Evolutionary conservation across 495 filamentous ascomycete genomes (phyloP), one percentile per base, ranked within the genome.

Genomic region (Penicillium tannophilum): DNA sequence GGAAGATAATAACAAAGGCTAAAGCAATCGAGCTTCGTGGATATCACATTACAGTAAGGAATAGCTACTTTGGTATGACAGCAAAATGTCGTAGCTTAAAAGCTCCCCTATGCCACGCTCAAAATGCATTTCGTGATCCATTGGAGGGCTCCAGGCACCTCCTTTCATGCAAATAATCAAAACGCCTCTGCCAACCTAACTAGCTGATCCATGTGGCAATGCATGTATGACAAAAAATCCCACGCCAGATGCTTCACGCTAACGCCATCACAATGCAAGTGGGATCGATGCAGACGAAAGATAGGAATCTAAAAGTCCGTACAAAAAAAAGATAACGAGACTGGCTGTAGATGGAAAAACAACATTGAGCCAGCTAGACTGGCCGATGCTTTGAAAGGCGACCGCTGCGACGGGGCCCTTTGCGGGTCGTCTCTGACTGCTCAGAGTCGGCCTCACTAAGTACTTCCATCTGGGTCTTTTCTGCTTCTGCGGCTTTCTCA

Each of bases 191-290:
- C 59, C 59, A 56, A 55, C 33, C 45, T 28, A 11, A 14, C 26
- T 49, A 24, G 43, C 42, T 50, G 41, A 39, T 45, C 12, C 20
- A 24, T 56, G 45, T 35, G 57, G 53, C 57, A 14, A 62, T 67
- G 61, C 58, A 66, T 39, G 28, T 52, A 53, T 47, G 54, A 61
- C 55, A 59, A 63, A 59, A 14, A 56, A 26, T 7, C 14, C 30
- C 50, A 42, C 46, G 33, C 41, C 61, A 63, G 54, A 61, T 59
- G 57, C 39, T 65, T 47, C 61, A 54, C 50, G 46, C 61, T 28
- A 69, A 69, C 66, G 64, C 66, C 56, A 43, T 62, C 52, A 51
- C 55, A 54, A 69, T 69, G 66, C 66, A 69, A 54, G 41, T 62
- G 35, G 35, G 60, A 63, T 59, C 66, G 63, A 61, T 64, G 48